Percentiles rank a stretch among this genome's conserved stretches.
Evolutionary conservation across 345 rosid genomes (phyloP).

Genomic region (Pelargonium nanum): DNA sequence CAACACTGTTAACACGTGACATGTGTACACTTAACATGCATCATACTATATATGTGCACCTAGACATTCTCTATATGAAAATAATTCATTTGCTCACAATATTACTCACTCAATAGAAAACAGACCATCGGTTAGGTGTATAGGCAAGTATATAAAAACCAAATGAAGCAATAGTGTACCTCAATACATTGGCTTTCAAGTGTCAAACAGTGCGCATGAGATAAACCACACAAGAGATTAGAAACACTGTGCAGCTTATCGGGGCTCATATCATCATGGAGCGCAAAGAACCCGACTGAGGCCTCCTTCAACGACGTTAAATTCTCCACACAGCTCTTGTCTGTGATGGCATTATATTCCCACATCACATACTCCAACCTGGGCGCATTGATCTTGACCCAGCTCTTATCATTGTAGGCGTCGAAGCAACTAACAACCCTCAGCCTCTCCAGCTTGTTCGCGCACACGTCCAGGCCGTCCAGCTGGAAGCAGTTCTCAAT

Average conservation of each 20-base stretch:
- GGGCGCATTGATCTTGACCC: slow-evolving; percentile 47
- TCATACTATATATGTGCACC: too few species aligned
- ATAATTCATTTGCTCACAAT: too few species aligned
- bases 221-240: slow-evolving; percentile 41
- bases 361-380: slow-evolving; percentile 33
- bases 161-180: too few species aligned
- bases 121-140: too few species aligned
- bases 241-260: slow-evolving; percentile 32
- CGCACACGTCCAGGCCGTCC: slow-evolving; percentile 38
- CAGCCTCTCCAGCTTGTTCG: slow-evolving; percentile 35
- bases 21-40: too few species aligned
- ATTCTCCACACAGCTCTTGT: slow-evolving; percentile 30
- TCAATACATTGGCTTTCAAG: slow-evolving; percentile 52
- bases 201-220: slow-evolving; percentile 30
- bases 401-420: slow-evolving; percentile 25
- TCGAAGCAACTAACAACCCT: slow-evolving; percentile 51
- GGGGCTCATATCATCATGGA: slow-evolving; percentile 20
- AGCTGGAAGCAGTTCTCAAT: slow-evolving; percentile 46
- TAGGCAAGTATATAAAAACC: too few species aligned
- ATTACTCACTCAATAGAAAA: too few species aligned
- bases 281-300: slow-evolving; percentile 31
- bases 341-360: slow-evolving; percentile 39
- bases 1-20: too few species aligned
- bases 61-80: too few species aligned
- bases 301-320: slow-evolving; percentile 35